Conservation (phyloP, 257 asterid genomes). For the Ajuga chamaepitys region DNA sequence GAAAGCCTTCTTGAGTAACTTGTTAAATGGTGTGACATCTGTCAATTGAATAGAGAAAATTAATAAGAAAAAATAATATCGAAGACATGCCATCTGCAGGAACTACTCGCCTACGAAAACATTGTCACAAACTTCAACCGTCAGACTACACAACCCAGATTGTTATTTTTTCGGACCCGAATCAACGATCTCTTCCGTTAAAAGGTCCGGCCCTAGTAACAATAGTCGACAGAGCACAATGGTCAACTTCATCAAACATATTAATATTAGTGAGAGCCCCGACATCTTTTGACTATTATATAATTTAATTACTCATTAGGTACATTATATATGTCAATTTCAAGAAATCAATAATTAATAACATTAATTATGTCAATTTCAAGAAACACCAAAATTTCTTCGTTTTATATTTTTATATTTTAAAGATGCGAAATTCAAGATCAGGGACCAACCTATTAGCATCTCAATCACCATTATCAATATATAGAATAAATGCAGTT, state of each 20-base stretch:
- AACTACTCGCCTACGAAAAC: too few relatives aligned
- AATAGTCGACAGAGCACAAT: too few relatives aligned
- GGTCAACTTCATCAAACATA: background rate
- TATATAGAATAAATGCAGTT: background rate
- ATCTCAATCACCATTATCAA: background rate
- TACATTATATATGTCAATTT: background rate
- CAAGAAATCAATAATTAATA: background rate
- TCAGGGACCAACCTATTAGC: background rate
- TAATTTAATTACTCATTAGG: conserved; percentile 1
- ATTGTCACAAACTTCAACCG: too few relatives aligned
- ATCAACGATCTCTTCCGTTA: background rate
- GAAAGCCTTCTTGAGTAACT: too few relatives aligned
- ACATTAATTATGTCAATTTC: background rate
- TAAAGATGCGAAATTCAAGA: background rate
- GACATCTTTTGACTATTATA: conserved; percentile 11
- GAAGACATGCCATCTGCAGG: too few relatives aligned
- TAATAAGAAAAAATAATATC: too few relatives aligned
- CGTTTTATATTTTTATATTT: background rate
- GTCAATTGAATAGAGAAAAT: too few relatives aligned
- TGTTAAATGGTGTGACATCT: too few relatives aligned
- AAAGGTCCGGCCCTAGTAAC: too few relatives aligned
- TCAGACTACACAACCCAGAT: too few relatives aligned
- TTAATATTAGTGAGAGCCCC: background rate
- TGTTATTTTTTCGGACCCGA: too few relatives aligned
- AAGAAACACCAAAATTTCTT: background rate